These are phyloP conservation scores for Xylaria nigripes DNA, from an alignment of 495 filamentous ascomycete genomes.

Conservation along the genomic window DNA sequence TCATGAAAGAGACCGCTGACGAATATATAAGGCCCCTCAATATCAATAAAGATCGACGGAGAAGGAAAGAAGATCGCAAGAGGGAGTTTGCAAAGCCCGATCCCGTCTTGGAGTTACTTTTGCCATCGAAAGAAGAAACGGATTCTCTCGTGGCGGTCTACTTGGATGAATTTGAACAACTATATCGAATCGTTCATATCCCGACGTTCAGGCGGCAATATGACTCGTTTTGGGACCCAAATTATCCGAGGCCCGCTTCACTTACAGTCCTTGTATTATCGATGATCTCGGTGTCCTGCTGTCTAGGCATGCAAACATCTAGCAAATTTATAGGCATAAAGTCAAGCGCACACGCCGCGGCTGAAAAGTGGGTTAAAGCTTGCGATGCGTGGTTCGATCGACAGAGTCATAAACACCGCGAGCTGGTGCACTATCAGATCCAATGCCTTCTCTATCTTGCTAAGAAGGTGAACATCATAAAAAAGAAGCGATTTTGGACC, in stretches of 20 bases:
- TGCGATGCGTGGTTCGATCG: conserved; percentile 24
- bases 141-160: conserved; percentile 41
- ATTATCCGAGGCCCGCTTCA: conserved; percentile 30
- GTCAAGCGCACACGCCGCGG: conserved; percentile 22
- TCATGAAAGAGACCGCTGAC: conserved; percentile 29
- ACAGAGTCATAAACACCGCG: conserved; percentile 27
- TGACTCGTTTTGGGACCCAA: conserved; percentile 32
- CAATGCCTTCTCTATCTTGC: conserved; percentile 28
- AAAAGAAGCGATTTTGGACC: conserved; percentile 31
- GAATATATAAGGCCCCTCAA: conserved; percentile 29
- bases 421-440: conserved; percentile 30
- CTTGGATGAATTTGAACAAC: conserved; percentile 37
- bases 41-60: conserved; percentile 26
- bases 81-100: conserved; percentile 21
- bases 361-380: conserved; percentile 25
- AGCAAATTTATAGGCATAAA: conserved; percentile 26
- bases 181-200: conserved; percentile 50
- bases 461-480: conserved; percentile 26
- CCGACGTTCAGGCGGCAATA: conserved; percentile 43
- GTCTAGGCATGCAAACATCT: conserved; percentile 55
- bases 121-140: conserved; percentile 42
- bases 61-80: conserved; percentile 30
- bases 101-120: conserved; percentile 21
- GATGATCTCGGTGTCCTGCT: conserved; percentile 34
- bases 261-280: conserved; percentile 37